phyloP scores from a whole-genome alignment of 1,139 yeast species.

The Magnusiomyces magnusii region DNA sequence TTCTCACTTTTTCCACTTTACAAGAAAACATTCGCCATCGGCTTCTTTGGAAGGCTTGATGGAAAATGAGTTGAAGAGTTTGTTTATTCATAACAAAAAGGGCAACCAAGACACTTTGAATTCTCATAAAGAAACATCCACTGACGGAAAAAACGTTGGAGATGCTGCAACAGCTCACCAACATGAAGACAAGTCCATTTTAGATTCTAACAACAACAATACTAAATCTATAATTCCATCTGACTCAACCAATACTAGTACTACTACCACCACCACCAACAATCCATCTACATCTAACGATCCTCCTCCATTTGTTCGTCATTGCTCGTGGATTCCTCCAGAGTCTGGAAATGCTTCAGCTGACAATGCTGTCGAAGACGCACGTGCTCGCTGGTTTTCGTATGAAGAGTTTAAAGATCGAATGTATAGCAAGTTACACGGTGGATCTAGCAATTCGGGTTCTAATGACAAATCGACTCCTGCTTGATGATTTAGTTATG shows the following conservation, averaged over 20 bases:
- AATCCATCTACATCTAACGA: background rate
- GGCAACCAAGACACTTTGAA: background rate
- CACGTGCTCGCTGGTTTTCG: constrained; percentile 12
- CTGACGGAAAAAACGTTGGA: too few species aligned
- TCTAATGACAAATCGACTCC: background rate
- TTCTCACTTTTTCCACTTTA: background rate
- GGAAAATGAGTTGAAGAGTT: background rate
- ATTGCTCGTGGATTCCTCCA: constrained; percentile 3
- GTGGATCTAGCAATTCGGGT: background rate
- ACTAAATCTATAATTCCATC: background rate
- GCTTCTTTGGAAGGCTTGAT: background rate
- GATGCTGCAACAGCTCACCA: too few species aligned
- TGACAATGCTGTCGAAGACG: constrained; percentile 4
- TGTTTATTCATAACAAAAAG: background rate
- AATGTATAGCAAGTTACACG: constrained; percentile 8
- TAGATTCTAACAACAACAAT: too few species aligned
- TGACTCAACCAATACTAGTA: background rate
- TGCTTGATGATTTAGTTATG: background rate
- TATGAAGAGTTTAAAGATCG: constrained; percentile 12
- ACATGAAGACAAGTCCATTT: background rate
- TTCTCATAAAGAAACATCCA: too few species aligned
- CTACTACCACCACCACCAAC: background rate
- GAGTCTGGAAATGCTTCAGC: background rate
- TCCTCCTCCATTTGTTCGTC: background rate
- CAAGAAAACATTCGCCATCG: background rate